These are phyloP conservation scores for Aspergillus ellipticus DNA, from an alignment of 495 filamentous ascomycete genomes.

Conservation along the genomic window DNA sequence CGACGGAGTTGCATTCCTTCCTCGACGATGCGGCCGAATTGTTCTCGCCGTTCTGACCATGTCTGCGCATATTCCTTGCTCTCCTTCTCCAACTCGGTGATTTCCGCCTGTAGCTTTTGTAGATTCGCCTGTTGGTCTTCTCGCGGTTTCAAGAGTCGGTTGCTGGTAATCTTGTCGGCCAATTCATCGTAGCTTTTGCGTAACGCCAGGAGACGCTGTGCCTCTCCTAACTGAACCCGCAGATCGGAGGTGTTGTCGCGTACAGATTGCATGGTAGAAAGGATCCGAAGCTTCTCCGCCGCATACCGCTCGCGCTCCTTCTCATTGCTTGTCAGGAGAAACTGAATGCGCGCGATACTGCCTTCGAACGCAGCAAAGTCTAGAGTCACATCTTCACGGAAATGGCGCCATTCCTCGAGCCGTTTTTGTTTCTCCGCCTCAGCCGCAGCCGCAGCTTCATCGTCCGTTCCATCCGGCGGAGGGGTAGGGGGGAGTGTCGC, in stretches of 20 bases:
- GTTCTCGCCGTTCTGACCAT: conserved; percentile 80
- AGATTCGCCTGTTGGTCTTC: conserved; percentile 79
- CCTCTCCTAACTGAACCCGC: conserved; percentile 66
- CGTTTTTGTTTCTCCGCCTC: conserved; percentile 44
- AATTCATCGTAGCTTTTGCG: conserved; percentile 84
- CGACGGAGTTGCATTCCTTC: conserved; percentile 82
- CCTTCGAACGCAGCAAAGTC: conserved; percentile 90
- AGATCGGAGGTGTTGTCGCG: conserved; percentile 71
- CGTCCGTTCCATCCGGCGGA: conserved; percentile 58
- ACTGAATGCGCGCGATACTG: conserved; percentile 82
- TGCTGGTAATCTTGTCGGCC: conserved; percentile 80
- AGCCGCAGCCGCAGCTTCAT: conserved; percentile 30
- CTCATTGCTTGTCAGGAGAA: conserved; percentile 76
- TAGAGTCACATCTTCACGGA: conserved; percentile 77
- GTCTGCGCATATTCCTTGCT: conserved; percentile 75
- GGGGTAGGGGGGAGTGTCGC: conserved; percentile 62
- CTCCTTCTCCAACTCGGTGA: conserved; percentile 79
- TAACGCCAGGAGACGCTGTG: conserved; percentile 69
- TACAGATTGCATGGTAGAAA: conserved; percentile 69
- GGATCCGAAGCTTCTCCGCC: conserved; percentile 71
- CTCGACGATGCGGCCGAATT: conserved; percentile 87
- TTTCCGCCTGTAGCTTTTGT: conserved; percentile 79
- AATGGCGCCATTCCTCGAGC: conserved; percentile 53
- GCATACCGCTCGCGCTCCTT: conserved; percentile 84
- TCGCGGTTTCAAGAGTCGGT: conserved; percentile 70